Percentiles rank a stretch among this genome's conserved stretches.
Conservation (phyloP, 805 yeast genomes). For the Candida parachauliodes region DNA sequence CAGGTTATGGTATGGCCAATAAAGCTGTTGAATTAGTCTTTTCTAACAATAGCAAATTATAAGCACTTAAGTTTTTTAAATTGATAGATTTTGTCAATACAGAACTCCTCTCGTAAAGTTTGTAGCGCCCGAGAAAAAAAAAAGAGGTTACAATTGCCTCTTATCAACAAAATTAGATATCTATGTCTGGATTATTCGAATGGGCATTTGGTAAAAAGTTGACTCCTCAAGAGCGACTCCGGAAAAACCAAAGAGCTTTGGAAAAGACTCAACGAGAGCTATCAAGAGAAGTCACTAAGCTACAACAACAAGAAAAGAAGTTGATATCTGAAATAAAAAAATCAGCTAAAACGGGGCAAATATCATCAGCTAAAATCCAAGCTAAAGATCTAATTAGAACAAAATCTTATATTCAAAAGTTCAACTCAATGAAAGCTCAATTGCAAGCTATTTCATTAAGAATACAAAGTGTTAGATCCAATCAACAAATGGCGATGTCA, state of each 20-base stretch:
- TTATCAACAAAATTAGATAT: neutral
- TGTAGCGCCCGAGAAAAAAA: too few species aligned
- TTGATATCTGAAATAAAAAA: slow-evolving; percentile 81
- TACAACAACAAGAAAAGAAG: slow-evolving; percentile 90
- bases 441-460: slow-evolving; percentile 90
- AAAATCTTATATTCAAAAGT: slow-evolving; percentile 75
- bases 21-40: slow-evolving; percentile 39
- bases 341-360: slow-evolving; percentile 86
- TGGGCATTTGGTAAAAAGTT: slow-evolving; percentile 95
- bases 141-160: slow-evolving; percentile 1
- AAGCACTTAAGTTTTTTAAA: neutral
- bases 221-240: slow-evolving; percentile 91
- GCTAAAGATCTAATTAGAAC: slow-evolving; percentile 94
- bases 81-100: neutral
- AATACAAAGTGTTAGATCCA: slow-evolving; percentile 87
- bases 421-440: slow-evolving; percentile 91
- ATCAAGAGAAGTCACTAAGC: slow-evolving; percentile 78
- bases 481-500: slow-evolving; percentile 91
- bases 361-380: slow-evolving; percentile 86
- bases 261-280: slow-evolving; percentile 94
- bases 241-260: slow-evolving; percentile 92
- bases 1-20: slow-evolving; percentile 59
- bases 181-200: slow-evolving; percentile 50
- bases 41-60: slow-evolving; percentile 6
- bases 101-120: too few species aligned